phyloP scores from a whole-genome alignment of 805 yeast genomes.

The Hanseniaspora vineae region DNA sequence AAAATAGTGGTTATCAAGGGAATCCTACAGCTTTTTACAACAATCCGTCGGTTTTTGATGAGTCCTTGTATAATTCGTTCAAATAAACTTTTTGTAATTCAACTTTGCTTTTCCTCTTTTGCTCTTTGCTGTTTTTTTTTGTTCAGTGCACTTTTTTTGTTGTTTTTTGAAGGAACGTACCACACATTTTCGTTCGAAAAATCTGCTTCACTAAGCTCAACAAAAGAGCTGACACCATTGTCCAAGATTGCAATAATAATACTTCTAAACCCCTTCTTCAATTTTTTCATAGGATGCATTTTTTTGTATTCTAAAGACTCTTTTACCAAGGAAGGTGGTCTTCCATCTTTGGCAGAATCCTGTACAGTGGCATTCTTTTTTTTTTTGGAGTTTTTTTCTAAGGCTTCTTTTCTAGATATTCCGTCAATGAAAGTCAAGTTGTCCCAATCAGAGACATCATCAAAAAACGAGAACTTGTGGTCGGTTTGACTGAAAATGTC shows the following conservation, averaged over 20 bases:
- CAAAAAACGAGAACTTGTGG: conserved; percentile 21
- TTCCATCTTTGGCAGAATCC: conserved; percentile 8
- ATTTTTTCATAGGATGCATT: conserved; percentile 24
- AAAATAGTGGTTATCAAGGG: conserved; percentile 9
- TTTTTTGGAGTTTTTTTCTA: not conserved
- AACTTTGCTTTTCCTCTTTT: not conserved
- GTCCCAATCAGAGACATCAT: conserved; percentile 17
- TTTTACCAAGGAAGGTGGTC: conserved; percentile 1
- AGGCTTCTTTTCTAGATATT: conserved; percentile 5
- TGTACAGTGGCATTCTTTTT: conserved; percentile 1
- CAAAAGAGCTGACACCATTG: conserved; percentile 60
- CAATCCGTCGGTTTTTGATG: conserved; percentile 39
- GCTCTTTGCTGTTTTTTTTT: not conserved
- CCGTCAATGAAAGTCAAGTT: conserved; percentile 11
- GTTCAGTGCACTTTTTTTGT: not conserved
- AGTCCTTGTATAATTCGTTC: conserved; percentile 30
- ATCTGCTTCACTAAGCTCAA: conserved; percentile 37
- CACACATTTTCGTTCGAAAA: conserved; percentile 28
- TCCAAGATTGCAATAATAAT: conserved; percentile 59
- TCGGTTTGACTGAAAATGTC: conserved; percentile 22
- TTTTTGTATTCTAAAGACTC: conserved; percentile 8
- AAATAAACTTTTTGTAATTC: not conserved
- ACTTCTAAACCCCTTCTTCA: conserved; percentile 41
- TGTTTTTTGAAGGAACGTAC: conserved; percentile 12
- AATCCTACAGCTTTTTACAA: conserved; percentile 32